These are phyloP conservation scores for Turritis glabra DNA, from an alignment of 345 rosid genomes.

Conservation along the genomic window DNA sequence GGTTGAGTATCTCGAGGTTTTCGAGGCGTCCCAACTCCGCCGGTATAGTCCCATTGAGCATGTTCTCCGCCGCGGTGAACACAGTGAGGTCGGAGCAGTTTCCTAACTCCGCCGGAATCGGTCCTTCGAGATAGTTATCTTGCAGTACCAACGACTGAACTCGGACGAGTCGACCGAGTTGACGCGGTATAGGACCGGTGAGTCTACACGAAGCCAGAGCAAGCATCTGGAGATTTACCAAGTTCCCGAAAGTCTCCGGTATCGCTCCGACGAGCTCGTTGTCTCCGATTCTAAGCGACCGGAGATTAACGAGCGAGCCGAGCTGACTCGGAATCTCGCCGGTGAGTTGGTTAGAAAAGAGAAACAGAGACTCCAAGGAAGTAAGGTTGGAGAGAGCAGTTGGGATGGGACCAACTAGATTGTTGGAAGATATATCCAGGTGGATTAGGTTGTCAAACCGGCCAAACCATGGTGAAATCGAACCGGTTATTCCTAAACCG, in stretches of 20 bases:
- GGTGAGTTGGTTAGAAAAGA: conserved; percentile 82
- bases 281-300: conserved; percentile 70
- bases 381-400: conserved; percentile 74
- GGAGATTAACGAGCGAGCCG: conserved; percentile 62
- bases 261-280: conserved; percentile 74
- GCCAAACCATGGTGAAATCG: conserved; percentile 65
- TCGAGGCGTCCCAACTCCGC: conserved; percentile 53
- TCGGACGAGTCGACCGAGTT: conserved; percentile 56
- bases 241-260: conserved; percentile 65
- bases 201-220: conserved; percentile 77
- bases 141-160: conserved; percentile 58
- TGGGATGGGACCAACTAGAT: conserved; percentile 86
- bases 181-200: conserved; percentile 63
- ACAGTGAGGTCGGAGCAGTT: conserved; percentile 67
- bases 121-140: conserved; percentile 67
- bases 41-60: conserved; percentile 76
- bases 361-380: conserved; percentile 73
- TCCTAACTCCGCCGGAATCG: conserved; percentile 67
- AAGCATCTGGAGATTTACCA: conserved; percentile 58
- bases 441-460: conserved; percentile 69
- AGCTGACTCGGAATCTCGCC: conserved; percentile 76
- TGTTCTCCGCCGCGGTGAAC: conserved; percentile 58
- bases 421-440: conserved; percentile 91
- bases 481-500: conserved; percentile 60
- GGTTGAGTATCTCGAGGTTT: conserved; percentile 58